Base-by-base conservation (phyloP, 108 stramenopile genomes). In the Fistulifera solaris region DNA sequence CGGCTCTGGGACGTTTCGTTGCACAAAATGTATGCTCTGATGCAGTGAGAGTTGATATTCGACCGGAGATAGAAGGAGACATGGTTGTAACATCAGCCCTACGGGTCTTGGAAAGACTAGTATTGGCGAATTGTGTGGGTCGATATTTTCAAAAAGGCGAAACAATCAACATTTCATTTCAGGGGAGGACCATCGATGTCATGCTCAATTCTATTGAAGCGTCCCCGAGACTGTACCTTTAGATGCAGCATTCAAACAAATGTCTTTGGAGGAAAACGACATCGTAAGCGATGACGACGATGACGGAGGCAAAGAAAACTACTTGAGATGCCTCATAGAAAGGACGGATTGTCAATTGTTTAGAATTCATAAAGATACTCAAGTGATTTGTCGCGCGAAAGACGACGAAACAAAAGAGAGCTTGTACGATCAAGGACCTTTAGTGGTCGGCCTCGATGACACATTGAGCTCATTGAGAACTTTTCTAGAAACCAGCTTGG, bases 381-480 rank as follows among this genome's bases (percentile, higher is more conserved):
- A 8, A 35, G 3, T 35, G 31, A 8, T 6, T 6, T 35, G 8
- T 8, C 3, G 31, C 31, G 31, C 31, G 8, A 3, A 35, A 35
- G 31, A 35, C 6, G 8, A 35, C 31, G 31, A 35, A 6, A 6
- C 31, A 3, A 35, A 3, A 3, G 31, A 8, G 6, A 35, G 31
- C 31, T 6, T 6, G 3, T 35, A 35, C 31, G 31, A n/a, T 23
- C 42, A n/a, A 19, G 43, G 43, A 26, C 41, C 12, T 38, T 27
- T 23, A 38, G 80, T 85, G 10, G 85, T 78, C 24, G 89, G 85
- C 16, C 59, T 90, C 26, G 81, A 81, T 27, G 47, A 58, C 10
- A 78, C 72, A 17, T 51, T 84, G 10, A 57, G 72, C 17, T 54
- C 68, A 56, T 67, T 87, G 11, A 67, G 68, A 52, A 50, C 60